Evolutionary conservation across 257 asterid species (phyloP), one percentile per base, ranked within the genome.

Genomic region (Plectranthus barbatus): DNA sequence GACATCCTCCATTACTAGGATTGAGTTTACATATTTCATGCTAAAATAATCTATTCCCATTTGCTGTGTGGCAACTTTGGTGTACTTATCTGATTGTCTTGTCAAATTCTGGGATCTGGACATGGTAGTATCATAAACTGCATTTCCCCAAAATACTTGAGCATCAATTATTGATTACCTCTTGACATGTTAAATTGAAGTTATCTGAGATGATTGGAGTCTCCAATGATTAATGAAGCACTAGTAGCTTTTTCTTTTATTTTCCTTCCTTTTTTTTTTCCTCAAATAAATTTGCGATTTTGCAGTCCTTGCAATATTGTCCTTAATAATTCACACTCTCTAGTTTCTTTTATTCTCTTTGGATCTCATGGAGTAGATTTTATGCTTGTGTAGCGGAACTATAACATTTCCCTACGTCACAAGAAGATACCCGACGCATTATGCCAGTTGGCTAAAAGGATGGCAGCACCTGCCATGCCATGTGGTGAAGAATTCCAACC

Each of bases 401-500:
- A 92, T 74, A 82, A 86, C 60, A 62, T 80, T 41, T 81, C 91
- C 62, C 93, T 89, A 48, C 95, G 95, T 67, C 96, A 92, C 73
- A 82, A 76, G 73, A 85, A 79, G 81, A 89, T 92, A 69, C 97
- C 99, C 3, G 88, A 78, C 71, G 85, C 79, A 71, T 80, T 92
- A 40, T 79, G 86, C 73, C 76, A 62, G 73, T 68, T 89, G 74
- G 88, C 99, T 13, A 82, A 66, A 77, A 80, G 68, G 73, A 67
- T 86, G 85, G 96, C 99, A 48, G 80, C 79, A 33, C 96, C 96
- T 56, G 91, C 93, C 46, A 84, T 92, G 94, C 86, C 83, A 13
- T 46, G 60, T 53, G 86, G 82, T 13, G 90, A 84, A 75, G 93
- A 82, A 41, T 92, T 89, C 64, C 84, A 63, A 49, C 86, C 99